These are phyloP conservation scores for Candolleomyces eurysporus DNA, from an alignment of 768 basidiomycete species.

Conservation along the genomic window DNA sequence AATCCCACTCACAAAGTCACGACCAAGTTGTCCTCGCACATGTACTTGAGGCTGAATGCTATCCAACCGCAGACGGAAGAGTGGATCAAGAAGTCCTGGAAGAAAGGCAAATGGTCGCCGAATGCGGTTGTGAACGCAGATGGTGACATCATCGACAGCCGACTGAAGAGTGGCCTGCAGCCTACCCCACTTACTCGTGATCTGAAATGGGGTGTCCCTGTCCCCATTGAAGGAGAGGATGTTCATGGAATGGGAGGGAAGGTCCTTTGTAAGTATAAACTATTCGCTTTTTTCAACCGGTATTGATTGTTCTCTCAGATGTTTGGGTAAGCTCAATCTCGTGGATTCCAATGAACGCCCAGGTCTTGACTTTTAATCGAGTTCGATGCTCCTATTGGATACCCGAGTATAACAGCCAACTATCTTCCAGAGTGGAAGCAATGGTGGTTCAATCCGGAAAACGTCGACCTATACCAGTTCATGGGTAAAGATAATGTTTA, in stretches of 20 bases:
- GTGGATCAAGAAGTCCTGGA: conserved; percentile 82
- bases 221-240: conserved; percentile 76
- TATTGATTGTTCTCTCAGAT: conserved; percentile 43
- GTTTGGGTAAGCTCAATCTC: conserved; percentile 74
- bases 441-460: conserved; percentile 94
- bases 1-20: conserved; percentile 77
- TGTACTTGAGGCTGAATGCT: conserved; percentile 84
- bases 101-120: conserved; percentile 86
- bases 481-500: conserved; percentile 99
- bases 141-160: conserved; percentile 85
- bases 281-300: background rate
- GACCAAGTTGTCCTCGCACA: conserved; percentile 79
- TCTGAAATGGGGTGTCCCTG: conserved; percentile 93
- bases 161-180: conserved; percentile 79
- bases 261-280: conserved; percentile 82
- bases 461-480: conserved; percentile 94
- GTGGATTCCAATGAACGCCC: background rate
- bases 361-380: conserved; percentile 28
- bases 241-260: conserved; percentile 87
- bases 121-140: conserved; percentile 89
- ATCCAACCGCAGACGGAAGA: conserved; percentile 82
- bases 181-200: conserved; percentile 94
- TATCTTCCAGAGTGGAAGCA: conserved; percentile 93
- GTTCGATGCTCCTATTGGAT: conserved; percentile 98
- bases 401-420: conserved; percentile 94